These are phyloP conservation scores for Sideroxylon spinosum DNA, from an alignment of 179 eudicot genomes.

Conservation along the genomic window DNA sequence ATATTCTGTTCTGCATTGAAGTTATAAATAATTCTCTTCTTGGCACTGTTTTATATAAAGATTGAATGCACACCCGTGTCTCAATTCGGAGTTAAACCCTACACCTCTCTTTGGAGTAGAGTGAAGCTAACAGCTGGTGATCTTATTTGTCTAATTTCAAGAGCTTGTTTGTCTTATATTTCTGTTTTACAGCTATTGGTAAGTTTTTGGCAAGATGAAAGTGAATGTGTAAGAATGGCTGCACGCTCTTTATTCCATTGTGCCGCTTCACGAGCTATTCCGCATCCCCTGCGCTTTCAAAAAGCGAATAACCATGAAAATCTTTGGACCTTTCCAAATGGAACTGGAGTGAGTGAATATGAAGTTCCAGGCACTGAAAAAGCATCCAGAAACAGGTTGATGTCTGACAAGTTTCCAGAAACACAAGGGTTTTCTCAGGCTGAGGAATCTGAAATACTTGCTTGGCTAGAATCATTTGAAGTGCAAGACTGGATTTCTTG, in stretches of 20 bases:
- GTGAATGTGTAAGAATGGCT: slow-evolving; percentile 91
- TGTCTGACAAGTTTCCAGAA: slow-evolving; percentile 24
- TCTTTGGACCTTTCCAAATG: slow-evolving; percentile 14
- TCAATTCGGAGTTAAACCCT: slow-evolving; percentile 2
- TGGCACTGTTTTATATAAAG: neutral
- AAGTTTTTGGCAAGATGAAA: slow-evolving; percentile 96
- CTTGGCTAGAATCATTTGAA: slow-evolving; percentile 92
- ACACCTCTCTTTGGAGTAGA: neutral
- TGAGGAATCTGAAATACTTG: slow-evolving; percentile 49
- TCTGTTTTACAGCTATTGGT: slow-evolving; percentile 62
- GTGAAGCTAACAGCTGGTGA: neutral
- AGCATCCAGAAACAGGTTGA: slow-evolving; percentile 19
- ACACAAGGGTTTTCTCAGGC: slow-evolving; percentile 26
- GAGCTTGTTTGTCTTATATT: slow-evolving; percentile 11
- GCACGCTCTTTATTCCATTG: slow-evolving; percentile 92
- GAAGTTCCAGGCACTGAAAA: slow-evolving; percentile 21
- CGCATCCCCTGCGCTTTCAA: slow-evolving; percentile 55
- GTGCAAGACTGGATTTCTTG: slow-evolving; percentile 92
- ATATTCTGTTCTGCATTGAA: neutral
- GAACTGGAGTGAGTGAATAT: slow-evolving; percentile 22
- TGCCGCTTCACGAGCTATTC: slow-evolving; percentile 94
- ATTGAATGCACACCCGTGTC: neutral
- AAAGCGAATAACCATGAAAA: slow-evolving; percentile 32
- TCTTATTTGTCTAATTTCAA: slow-evolving; percentile 11
- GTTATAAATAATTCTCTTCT: neutral